Base-by-base conservation (phyloP, 2,329 filamentous ascomycete species). In the Cladosporium austrohemisphaericum region DNA sequence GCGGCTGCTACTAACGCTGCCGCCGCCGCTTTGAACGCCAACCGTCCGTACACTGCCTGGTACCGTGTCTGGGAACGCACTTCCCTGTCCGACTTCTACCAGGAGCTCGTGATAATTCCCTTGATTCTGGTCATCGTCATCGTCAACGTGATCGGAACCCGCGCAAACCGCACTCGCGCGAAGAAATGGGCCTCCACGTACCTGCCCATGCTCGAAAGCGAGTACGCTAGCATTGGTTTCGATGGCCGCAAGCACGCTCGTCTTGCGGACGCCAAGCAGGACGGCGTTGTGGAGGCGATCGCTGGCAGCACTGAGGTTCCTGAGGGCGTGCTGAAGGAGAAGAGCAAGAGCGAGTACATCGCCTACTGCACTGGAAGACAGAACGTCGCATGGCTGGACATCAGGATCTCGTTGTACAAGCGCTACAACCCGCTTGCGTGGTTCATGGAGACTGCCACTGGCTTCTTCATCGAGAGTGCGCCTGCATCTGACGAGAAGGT, bases 51-150 rank as follows among this genome's bases (percentile, higher is more conserved):
- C 70, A 95, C 90, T 44, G 89, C 88, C 76, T 98, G 93, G 93
- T 98, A 97, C 74, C 89, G 90, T 50, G 76, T 97, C 54, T 93
- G 95, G 79, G 91, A 97, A 79, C 89, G 93, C 64, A 84, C 91
- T 63, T 83, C 83, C 20, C 74, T 85, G 52, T 78, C 77, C 63
- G 93, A 98, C 68, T 98, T 98, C 78, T 83, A 83, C 71, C 79
- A 85, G 62, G 93, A 98, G 74, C 85, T 87, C 52, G 73, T 90
- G 67, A 86, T 98, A 61, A 73, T 96, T 52, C 79, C 80, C 26
- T 76, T 90, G 63, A 81, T 96, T 59, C 64, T 84, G 47, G 57
- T 95, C 46, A 79, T 96, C 57, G 76, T 96, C 57, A 66, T 84
- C 33, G 73, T 95, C 55, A 91, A 97, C 67, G 71, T 94, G 63